A percentile compares a stretch with the other conserved stretches of the same genome.
Conservation (phyloP, 805 yeast genomes). For the Yarrowia sp. region DNA sequence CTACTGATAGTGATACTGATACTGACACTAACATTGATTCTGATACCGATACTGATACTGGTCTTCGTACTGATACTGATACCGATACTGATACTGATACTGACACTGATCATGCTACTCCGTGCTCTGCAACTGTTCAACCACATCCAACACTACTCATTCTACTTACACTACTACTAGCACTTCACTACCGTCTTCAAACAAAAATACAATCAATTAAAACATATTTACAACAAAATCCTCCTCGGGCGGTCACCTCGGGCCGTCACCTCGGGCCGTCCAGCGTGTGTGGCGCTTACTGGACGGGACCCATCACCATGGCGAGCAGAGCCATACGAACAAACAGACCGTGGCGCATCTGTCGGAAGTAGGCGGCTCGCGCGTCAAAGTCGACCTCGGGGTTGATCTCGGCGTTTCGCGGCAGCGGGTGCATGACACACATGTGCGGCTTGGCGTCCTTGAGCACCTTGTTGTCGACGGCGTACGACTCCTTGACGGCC, state of each 20-base stretch:
- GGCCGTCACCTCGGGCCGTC: too few relatives aligned
- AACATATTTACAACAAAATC: constrained; percentile 18
- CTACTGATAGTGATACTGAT: too few relatives aligned
- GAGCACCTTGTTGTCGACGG: constrained; percentile 88
- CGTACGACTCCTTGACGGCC: constrained; percentile 84
- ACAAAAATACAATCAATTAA: constrained; percentile 18
- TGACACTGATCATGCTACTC: neutral
- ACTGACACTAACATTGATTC: too few relatives aligned
- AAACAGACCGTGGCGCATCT: constrained; percentile 96
- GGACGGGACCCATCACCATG: constrained; percentile 92
- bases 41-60: too few relatives aligned
- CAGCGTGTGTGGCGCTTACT: constrained; percentile 37
- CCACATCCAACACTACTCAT: neutral
- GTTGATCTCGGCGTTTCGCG: constrained; percentile 92
- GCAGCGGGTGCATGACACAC: constrained; percentile 99
- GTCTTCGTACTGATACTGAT: too few relatives aligned
- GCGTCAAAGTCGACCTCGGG: constrained; percentile 99
- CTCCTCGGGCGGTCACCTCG: too few relatives aligned
- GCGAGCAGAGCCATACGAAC: constrained; percentile 99
- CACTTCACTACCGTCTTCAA: neutral
- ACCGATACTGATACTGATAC: neutral
- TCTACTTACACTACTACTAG: neutral
- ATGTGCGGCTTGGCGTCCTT: constrained; percentile 94
- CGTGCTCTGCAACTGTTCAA: neutral
- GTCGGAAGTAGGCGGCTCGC: constrained; percentile 99